Conservation (phyloP, 331 rosid genomes). For the Saraca asoca region DNA sequence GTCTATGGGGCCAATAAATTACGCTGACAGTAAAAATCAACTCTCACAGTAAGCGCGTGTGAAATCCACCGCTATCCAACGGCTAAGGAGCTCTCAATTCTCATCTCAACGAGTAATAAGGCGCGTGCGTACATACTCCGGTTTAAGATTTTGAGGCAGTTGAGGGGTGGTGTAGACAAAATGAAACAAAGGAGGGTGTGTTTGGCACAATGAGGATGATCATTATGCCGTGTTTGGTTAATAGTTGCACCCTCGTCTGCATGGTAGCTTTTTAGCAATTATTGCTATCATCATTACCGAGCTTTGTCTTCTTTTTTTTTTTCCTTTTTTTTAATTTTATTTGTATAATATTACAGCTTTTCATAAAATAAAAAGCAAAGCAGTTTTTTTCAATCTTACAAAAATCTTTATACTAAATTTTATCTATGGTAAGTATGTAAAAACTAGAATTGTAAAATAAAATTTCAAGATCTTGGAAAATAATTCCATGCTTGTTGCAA, state of each 20-base stretch:
- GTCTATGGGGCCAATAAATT: constrained; percentile 34
- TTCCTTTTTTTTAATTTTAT: background rate
- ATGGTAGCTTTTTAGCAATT: constrained; percentile 38
- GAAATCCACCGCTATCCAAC: background rate
- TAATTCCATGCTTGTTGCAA: no score
- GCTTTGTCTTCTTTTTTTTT: background rate
- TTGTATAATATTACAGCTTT: background rate
- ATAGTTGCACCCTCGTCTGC: constrained; percentile 26
- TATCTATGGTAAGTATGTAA: no score
- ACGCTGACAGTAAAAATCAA: background rate
- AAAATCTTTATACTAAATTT: no score
- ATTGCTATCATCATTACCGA: constrained; percentile 38
- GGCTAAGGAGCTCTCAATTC: background rate
- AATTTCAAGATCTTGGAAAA: no score
- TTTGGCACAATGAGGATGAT: background rate
- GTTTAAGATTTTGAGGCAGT: background rate
- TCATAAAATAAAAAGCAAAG: background rate
- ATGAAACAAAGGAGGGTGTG: background rate
- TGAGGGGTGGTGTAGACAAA: constrained; percentile 10
- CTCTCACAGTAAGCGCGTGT: background rate
- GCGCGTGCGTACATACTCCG: background rate
- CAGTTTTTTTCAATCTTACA: no score
- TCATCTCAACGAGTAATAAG: background rate
- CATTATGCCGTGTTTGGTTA: constrained; percentile 35
- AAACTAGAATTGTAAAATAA: no score